Conservation (phyloP, 768 basidiomycete species). For the Hericium coralloides region DNA sequence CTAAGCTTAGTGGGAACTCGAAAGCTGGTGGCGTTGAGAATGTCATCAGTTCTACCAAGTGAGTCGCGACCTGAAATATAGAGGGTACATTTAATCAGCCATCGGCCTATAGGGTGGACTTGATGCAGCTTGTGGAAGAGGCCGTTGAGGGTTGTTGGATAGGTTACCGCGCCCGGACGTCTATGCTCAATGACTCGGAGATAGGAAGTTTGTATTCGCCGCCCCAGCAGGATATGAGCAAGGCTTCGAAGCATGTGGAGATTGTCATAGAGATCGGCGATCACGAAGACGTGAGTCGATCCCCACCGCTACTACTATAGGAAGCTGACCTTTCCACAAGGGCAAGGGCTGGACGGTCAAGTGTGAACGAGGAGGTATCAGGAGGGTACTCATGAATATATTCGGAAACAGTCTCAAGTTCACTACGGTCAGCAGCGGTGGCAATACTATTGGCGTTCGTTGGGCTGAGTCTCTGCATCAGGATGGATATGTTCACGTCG, state of each 20-base stretch:
- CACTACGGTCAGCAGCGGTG: slow-evolving; percentile 48
- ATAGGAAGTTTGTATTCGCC: slow-evolving; percentile 93
- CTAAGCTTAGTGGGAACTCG: slow-evolving; percentile 82
- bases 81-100: neutral
- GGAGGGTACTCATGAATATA: slow-evolving; percentile 88
- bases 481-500: slow-evolving; percentile 84
- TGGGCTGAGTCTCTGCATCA: slow-evolving; percentile 21
- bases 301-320: neutral
- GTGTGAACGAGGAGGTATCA: slow-evolving; percentile 89
- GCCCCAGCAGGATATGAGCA: slow-evolving; percentile 44
- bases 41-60: slow-evolving; percentile 62
- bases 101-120: slow-evolving; percentile 40
- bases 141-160: slow-evolving; percentile 94
- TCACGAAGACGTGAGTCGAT: slow-evolving; percentile 47
- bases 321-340: neutral
- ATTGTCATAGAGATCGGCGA: slow-evolving; percentile 82
- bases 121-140: slow-evolving; percentile 79
- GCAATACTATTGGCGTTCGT: neutral
- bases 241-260: slow-evolving; percentile 50
- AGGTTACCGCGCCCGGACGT: slow-evolving; percentile 75
- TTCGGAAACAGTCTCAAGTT: slow-evolving; percentile 94
- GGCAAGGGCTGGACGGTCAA: slow-evolving; percentile 74
- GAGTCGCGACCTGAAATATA: slow-evolving; percentile 16
- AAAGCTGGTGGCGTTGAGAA: slow-evolving; percentile 74
- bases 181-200: slow-evolving; percentile 56